Base-by-base conservation (phyloP, 179 eudicot species). In the Nepenthes alata region DNA sequence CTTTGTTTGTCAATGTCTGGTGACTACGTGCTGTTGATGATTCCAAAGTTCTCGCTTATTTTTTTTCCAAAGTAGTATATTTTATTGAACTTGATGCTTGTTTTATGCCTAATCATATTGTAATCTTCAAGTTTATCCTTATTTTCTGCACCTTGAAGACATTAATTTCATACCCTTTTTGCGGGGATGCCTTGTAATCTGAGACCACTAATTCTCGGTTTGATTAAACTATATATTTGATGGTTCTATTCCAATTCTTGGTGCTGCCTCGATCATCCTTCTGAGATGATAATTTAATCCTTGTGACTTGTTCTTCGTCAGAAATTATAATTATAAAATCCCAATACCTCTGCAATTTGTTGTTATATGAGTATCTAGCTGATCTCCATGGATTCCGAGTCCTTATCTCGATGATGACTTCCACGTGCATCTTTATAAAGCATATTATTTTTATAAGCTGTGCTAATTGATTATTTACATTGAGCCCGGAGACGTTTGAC, bases 191-290 rank as follows among this genome's bases (percentile, higher is more conserved):
- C 59, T 36, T 35, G 11, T 35, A n/a, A 10, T 57, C n/a, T 6
- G 14, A 12, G 10, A 57, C 37, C 2, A 34, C 45, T 11, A 36
- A 57, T 10, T 14, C 13, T 37, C 13, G 76, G 72, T 65, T 57
- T 55, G 55, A 80, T 71, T 83, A 88, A 88, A 85, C 73, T 69
- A 85, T 73, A 57, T 41, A 71, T 81, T 79, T 83, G 97, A 91
- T 91, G 96, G 78, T 91, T 91, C 96, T 88, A 88, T 88, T 91
- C 94, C 84, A 63, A 82, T 80, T 81, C 83, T 82, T 79, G 69
- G 77, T 82, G 81, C 79, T 68, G 69, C 75, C 78, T 80, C 60
- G 72, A 65, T 76, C 69, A 58, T 56, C 53, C 34, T 48, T 60
- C 55, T 53, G 58, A 41, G 45, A 41, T 41, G 5, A 41, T 41